A percentile compares a stretch with the other conserved stretches of the same genome.
These are phyloP conservation scores for Fusarium secorum DNA, from an alignment of 2,329 filamentous ascomycete genomes.

Conservation along the genomic window DNA sequence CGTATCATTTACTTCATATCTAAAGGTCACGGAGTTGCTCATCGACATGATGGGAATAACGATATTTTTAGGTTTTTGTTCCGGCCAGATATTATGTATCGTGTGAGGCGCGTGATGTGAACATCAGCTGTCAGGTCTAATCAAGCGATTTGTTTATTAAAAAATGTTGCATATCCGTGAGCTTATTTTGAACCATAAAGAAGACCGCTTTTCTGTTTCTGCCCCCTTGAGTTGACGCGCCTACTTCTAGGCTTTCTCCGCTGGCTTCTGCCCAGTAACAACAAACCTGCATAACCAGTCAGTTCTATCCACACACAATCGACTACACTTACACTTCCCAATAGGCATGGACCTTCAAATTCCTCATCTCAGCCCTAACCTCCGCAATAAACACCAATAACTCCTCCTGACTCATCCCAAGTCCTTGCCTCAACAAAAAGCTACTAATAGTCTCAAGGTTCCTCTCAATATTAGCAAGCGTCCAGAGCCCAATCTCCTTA, in stretches of 20 bases:
- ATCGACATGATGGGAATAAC: too few species aligned
- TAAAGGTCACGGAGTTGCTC: too few species aligned
- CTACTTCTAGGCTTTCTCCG: not conserved
- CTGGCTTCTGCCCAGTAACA: constrained; percentile 17
- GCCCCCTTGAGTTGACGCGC: fast-evolving
- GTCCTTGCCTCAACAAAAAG: not conserved
- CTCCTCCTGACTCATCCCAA: constrained; percentile 17
- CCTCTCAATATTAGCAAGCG: constrained; percentile 9
- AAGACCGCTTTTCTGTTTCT: fast-evolving
- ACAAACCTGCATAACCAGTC: not conserved
- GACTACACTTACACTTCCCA: constrained; percentile 31
- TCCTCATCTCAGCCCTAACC: constrained; percentile 18
- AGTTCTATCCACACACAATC: too few species aligned
- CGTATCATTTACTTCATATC: too few species aligned
- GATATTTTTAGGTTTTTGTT: too few species aligned
- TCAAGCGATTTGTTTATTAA: too few species aligned
- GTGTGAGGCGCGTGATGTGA: too few species aligned
- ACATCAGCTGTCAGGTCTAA: too few species aligned
- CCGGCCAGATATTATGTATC: fast-evolving
- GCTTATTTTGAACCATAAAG: fast-evolving
- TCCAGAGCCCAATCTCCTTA: constrained; percentile 23
- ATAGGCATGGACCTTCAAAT: constrained; percentile 5
- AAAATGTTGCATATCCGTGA: too few species aligned
- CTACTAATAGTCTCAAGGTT: constrained; percentile 12
- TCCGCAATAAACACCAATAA: constrained; percentile 3